Percentiles rank a stretch among this genome's conserved stretches.
These are phyloP conservation scores for Sutorius eximius DNA, from an alignment of 1,284 basidiomycete species.

Conservation along the genomic window DNA sequence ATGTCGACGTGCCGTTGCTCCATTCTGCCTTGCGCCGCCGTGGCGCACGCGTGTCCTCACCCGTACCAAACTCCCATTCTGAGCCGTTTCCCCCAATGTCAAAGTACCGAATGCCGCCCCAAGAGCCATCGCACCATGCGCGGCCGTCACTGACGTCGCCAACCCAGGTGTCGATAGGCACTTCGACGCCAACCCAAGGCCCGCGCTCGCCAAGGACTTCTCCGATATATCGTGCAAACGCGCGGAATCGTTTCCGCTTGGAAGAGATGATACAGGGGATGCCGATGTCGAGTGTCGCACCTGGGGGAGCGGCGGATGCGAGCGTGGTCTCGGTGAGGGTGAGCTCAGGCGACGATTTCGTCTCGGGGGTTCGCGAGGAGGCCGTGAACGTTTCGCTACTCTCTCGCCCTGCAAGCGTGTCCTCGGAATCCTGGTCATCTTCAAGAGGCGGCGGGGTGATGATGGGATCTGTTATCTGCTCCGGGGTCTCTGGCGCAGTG, in stretches of 20 bases:
- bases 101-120: slow-evolving; percentile 80
- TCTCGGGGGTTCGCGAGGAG: slow-evolving; percentile 19
- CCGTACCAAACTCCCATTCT: slow-evolving; percentile 60
- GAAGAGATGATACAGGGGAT: slow-evolving; percentile 90
- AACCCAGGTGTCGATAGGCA: slow-evolving; percentile 63
- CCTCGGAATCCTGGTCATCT: slow-evolving; percentile 19
- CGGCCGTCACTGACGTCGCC: slow-evolving; percentile 54
- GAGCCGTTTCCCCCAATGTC: slow-evolving; percentile 56
- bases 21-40: slow-evolving; percentile 49
- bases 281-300: slow-evolving; percentile 80
- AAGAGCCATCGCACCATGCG: slow-evolving; percentile 82
- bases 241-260: slow-evolving; percentile 80
- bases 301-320: slow-evolving; percentile 42
- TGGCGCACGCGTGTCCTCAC: slow-evolving; percentile 44
- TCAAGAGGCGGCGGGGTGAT: slow-evolving; percentile 14
- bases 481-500: slow-evolving; percentile 16
- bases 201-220: slow-evolving; percentile 77
- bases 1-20: slow-evolving; percentile 18
- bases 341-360: slow-evolving; percentile 19
- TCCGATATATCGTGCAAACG: slow-evolving; percentile 86
- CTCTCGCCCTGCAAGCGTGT: slow-evolving; percentile 16
- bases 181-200: slow-evolving; percentile 91
- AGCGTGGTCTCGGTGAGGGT: slow-evolving; percentile 34
- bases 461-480: slow-evolving; percentile 3
- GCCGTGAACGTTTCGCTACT: slow-evolving; percentile 29